Evolutionary conservation across 2,329 filamentous ascomycete species (phyloP), one percentile per base, ranked within the genome.

Genomic region (Tolypocladium capitatum): DNA sequence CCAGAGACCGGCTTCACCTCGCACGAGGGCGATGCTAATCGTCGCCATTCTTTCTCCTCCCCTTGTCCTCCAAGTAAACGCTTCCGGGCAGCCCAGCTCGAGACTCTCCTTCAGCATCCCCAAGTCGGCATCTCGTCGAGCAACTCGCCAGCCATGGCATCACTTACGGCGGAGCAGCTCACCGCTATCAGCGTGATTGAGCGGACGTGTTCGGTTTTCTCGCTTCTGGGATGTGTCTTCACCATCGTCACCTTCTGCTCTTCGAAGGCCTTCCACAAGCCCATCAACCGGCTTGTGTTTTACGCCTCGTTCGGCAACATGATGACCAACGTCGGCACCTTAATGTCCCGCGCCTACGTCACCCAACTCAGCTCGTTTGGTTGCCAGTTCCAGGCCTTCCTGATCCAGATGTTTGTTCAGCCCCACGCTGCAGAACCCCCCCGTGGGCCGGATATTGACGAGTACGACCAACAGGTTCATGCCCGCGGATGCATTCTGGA

Each of bases 251-350:
- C 84, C 3, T 92, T 90, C 59, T 66, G 76, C 30, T 63, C 65
- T 18, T 86, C 82, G 30, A 74, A 72, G 16, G 73, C 74, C 5
- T 92, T 92, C 60, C 84, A 85, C 58, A 91, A 89, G 59, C 84
- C 86, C n/a, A 89, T 92, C 67, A 92, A 92, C 59, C 75, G 87
- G 18, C 73, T 94, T 0, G 81, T 91, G 10, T 91, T 94, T 63
- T 92, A 84, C 61, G 86, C 87, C 7, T 84, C 84, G 0, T 84
- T 86, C 58, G 87, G 86, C 9, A 94, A 94, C 58, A 73, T 91
- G 56, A 71, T 89, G 64, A 79, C 78, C 51, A 91, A 88, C 61
- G 74, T 87, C 18, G 86, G 81, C 1, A 89, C 86, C 0, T 64
- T 91, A 32, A 86, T 91, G 58, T 81, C 83, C 0, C 74, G 76